Conservation (phyloP, 2,329 filamentous ascomycete genomes). For the Colletotrichum cordylinicola region DNA sequence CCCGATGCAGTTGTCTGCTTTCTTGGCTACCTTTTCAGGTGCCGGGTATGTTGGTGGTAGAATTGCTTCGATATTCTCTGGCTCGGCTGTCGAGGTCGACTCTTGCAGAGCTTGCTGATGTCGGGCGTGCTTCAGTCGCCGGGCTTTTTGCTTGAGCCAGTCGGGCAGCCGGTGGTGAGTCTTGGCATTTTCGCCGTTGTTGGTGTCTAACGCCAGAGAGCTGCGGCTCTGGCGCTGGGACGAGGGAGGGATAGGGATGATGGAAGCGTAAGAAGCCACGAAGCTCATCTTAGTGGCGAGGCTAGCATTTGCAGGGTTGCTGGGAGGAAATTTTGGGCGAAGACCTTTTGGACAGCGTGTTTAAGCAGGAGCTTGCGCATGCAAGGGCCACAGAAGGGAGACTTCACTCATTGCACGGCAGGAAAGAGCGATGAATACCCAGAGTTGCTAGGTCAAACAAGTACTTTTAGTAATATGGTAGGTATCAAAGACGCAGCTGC, state of each 20-base stretch:
- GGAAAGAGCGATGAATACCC: background rate
- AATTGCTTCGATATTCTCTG: background rate
- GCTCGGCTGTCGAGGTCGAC: background rate
- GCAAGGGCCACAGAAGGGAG: background rate
- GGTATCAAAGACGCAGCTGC: slow-evolving; percentile 9
- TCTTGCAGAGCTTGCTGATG: background rate
- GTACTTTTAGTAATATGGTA: slow-evolving; percentile 15
- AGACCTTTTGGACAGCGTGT: background rate
- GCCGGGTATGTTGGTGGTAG: background rate
- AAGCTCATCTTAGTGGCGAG: background rate
- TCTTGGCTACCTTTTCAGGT: background rate
- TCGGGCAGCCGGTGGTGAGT: background rate
- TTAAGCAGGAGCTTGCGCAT: background rate
- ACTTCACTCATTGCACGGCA: background rate
- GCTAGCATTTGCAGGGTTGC: background rate
- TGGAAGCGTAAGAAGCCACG: background rate
- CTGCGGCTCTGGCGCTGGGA: background rate
- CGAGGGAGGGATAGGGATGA: background rate
- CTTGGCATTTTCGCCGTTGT: background rate
- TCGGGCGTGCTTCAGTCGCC: background rate
- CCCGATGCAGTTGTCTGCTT: background rate
- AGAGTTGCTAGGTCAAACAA: background rate
- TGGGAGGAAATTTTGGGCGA: background rate
- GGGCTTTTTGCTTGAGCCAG: background rate
- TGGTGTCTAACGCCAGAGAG: background rate